These are phyloP conservation scores for Geosmithia flava DNA, from an alignment of 2,329 filamentous ascomycete genomes.

Conservation along the genomic window DNA sequence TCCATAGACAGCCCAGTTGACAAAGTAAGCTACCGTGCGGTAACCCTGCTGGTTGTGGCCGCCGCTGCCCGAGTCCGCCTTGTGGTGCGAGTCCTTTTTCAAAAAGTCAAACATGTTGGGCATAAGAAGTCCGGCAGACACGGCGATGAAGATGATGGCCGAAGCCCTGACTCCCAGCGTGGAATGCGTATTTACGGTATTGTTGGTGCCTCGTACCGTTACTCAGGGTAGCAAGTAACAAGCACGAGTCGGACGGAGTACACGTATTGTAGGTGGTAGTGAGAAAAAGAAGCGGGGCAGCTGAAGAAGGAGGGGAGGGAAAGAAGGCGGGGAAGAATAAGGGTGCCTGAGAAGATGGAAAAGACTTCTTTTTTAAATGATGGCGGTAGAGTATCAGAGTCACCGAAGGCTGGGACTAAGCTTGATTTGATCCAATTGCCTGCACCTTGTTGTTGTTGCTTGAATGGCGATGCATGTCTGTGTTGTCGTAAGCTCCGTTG, in stretches of 20 bases:
- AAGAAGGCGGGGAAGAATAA: neutral
- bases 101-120: neutral
- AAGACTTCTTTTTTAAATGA: too few relatives aligned
- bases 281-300: neutral
- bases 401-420: too few relatives aligned
- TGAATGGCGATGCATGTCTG: neutral
- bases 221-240: too few relatives aligned
- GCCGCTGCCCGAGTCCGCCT: neutral
- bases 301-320: neutral
- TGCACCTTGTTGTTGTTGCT: neutral
- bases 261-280: neutral
- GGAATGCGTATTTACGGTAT: neutral
- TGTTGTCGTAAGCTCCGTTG: neutral
- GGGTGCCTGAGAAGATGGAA: too few relatives aligned
- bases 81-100: neutral
- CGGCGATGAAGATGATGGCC: neutral
- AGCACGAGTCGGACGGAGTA: neutral
- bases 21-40: conserved; percentile 60
- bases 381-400: too few relatives aligned
- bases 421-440: too few relatives aligned
- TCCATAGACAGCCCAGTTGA: conserved; percentile 80
- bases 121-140: neutral
- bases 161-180: neutral
- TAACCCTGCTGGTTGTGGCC: conserved; percentile 27
- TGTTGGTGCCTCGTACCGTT: neutral